Percentiles rank a stretch among this genome's conserved stretches.
These are phyloP conservation scores for Hyphodiscus hymeniophilus DNA, from an alignment of 495 filamentous ascomycete genomes.

Conservation along the genomic window DNA sequence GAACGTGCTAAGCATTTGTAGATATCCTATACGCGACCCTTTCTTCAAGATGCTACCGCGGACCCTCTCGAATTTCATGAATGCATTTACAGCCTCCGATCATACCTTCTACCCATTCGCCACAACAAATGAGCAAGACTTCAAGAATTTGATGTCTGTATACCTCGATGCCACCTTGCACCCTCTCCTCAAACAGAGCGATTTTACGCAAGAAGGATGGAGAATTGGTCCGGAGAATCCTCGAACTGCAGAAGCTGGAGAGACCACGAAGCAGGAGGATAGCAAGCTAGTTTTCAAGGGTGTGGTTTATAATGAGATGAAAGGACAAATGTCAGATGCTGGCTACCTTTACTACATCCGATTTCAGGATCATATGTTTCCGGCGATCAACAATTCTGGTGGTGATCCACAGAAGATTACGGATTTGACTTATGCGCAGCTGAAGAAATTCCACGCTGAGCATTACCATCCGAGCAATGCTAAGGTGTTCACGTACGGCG, in stretches of 20 bases:
- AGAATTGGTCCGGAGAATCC: constrained; percentile 88
- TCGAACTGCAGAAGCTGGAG: constrained; percentile 37
- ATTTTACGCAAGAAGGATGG: constrained; percentile 97
- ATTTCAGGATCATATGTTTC: constrained; percentile 91
- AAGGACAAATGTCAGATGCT: constrained; percentile 96
- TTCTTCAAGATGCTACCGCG: constrained; percentile 99
- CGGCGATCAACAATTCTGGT: constrained; percentile 88
- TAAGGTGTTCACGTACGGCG: constrained; percentile 90
- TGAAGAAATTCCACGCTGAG: constrained; percentile 75
- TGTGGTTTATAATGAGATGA: constrained; percentile 99
- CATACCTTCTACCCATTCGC: constrained; percentile 98
- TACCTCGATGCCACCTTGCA: constrained; percentile 92
- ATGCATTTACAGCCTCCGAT: constrained; percentile 91
- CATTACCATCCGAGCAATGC: constrained; percentile 97
- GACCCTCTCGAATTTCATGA: constrained; percentile 98
- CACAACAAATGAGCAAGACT: constrained; percentile 94
- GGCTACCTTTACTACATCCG: constrained; percentile 91
- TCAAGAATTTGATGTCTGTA: constrained; percentile 90
- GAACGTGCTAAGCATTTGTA: constrained; percentile 28
- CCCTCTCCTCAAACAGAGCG: constrained; percentile 78
- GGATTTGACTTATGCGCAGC: constrained; percentile 79
- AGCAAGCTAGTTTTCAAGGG: constrained; percentile 87
- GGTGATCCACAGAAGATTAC: constrained; percentile 95
- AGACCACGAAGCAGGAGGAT: constrained; percentile 27
- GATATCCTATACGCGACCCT: constrained; percentile 91